phyloP scores from a whole-genome alignment of 1,139 yeast genomes.

The Yamadazyma triangularis region DNA sequence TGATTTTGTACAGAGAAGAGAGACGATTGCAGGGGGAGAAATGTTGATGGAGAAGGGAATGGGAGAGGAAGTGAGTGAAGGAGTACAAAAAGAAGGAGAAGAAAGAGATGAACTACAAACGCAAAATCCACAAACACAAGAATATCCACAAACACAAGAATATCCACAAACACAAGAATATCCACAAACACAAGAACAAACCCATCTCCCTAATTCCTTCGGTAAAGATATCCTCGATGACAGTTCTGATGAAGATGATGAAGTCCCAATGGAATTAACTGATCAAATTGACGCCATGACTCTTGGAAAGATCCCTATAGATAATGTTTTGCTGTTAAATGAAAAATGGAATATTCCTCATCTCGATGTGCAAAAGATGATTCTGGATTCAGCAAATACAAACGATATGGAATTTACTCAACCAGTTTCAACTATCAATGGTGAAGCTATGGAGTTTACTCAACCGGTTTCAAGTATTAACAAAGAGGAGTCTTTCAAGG shows the following conservation, averaged over 20 bases:
- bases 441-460: slow-evolving; percentile 8
- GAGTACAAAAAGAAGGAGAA: no score
- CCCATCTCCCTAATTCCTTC: slow-evolving; percentile 1
- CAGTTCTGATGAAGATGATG: slow-evolving; percentile 16
- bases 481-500: background rate
- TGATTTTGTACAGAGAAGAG: slow-evolving; percentile 37
- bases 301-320: background rate
- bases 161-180: background rate
- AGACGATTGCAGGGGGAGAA: slow-evolving; percentile 13
- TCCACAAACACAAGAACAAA: background rate
- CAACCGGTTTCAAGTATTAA: slow-evolving; percentile 4
- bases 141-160: no score
- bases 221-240: slow-evolving; percentile 15
- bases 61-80: background rate
- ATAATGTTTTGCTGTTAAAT: background rate
- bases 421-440: slow-evolving; percentile 5
- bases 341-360: no score
- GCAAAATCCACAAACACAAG: no score
- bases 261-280: slow-evolving; percentile 7
- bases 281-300: slow-evolving; percentile 1
- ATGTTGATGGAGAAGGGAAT: background rate
- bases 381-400: slow-evolving; percentile 1
- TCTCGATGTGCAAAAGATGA: background rate
- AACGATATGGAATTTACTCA: slow-evolving; percentile 13
- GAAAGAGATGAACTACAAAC: no score